These are phyloP conservation scores for Cynara cardunculus DNA, from an alignment of 129 eudicot species.

Conservation along the genomic window DNA sequence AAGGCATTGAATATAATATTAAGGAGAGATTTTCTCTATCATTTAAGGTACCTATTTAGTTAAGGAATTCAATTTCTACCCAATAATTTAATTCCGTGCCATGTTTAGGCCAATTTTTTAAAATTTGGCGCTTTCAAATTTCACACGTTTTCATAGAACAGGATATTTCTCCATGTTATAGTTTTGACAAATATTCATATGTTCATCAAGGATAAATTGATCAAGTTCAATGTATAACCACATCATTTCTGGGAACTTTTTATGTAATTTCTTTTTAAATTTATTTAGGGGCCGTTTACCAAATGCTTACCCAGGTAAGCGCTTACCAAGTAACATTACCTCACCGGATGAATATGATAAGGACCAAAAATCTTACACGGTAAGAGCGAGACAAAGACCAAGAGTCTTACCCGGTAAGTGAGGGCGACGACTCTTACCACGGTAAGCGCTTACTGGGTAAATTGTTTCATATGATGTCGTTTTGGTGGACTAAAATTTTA, in stretches of 20 bases:
- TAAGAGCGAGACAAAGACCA: no score
- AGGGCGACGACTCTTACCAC: no score
- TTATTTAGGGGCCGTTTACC: no score
- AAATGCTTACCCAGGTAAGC: no score
- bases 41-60: neutral
- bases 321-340: no score
- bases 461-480: no score
- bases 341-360: no score
- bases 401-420: no score
- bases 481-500: no score
- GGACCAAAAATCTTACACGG: no score
- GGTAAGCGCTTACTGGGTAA: no score
- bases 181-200: neutral
- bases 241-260: neutral
- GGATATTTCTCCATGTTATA: neutral
- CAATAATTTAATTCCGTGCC: conserved; percentile 2
- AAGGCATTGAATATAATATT: conserved; percentile 23
- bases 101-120: conserved; percentile 1
- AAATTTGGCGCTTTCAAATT: neutral
- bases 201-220: neutral
- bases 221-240: neutral
- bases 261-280: neutral
- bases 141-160: neutral
- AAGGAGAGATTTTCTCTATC: conserved; percentile 20
- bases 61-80: conserved; percentile 3